A percentile compares a stretch with the other conserved stretches of the same genome.
These are phyloP conservation scores for Phialocephala sp. DNA, from an alignment of 2,329 filamentous ascomycete genomes.

Conservation along the genomic window DNA sequence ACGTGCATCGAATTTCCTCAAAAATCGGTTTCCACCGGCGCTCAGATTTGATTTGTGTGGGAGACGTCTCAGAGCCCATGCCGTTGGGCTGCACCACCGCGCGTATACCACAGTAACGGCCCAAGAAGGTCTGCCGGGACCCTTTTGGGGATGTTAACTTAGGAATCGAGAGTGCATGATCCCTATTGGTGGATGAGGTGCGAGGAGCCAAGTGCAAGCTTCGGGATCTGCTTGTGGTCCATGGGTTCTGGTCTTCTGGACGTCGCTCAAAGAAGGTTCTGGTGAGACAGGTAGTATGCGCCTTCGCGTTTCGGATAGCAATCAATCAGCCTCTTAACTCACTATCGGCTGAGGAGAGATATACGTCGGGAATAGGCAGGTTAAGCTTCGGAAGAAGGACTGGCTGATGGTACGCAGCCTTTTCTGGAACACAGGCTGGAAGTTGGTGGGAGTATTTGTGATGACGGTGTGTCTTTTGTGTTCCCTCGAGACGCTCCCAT, in stretches of 20 bases:
- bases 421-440: neutral
- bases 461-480: neutral
- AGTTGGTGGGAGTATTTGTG: neutral
- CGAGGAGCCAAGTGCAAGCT: neutral
- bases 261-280: neutral
- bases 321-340: neutral
- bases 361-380: neutral
- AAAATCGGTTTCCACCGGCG: neutral
- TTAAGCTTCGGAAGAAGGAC: neutral
- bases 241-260: neutral
- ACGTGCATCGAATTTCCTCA: neutral
- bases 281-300: neutral
- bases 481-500: no score
- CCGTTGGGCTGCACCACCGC: neutral
- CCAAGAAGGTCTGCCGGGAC: neutral
- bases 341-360: constrained; percentile 1
- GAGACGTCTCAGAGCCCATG: neutral
- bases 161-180: neutral
- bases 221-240: neutral
- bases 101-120: neutral
- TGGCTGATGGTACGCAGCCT: neutral
- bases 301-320: no score
- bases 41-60: no score
- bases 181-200: neutral
- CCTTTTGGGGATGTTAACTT: neutral